These are phyloP conservation scores for Blakeslea trispora DNA, from an alignment of 371 early-diverging fungal genomes.

Conservation along the genomic window DNA sequence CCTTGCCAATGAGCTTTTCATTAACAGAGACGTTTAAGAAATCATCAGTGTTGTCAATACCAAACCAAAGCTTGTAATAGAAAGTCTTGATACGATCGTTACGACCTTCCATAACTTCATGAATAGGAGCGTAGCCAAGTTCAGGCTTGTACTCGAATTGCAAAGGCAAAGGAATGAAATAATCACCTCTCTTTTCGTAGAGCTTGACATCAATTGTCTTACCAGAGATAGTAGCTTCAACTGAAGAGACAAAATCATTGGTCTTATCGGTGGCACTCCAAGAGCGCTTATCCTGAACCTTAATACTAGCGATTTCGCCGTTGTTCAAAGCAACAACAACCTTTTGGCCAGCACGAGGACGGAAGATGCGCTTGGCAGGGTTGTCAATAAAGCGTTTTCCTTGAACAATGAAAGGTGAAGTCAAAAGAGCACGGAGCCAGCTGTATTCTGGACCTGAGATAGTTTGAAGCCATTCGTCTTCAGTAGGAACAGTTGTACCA, in stretches of 20 bases:
- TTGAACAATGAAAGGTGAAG: conserved; percentile 81
- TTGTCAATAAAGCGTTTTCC: conserved; percentile 78
- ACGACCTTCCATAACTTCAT: conserved; percentile 92
- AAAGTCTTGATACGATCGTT: conserved; percentile 93
- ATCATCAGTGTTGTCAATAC: conserved; percentile 55
- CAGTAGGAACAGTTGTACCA: conserved; percentile 59
- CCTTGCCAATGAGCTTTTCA: conserved; percentile 67
- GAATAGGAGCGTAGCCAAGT: conserved; percentile 83
- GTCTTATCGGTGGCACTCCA: conserved; percentile 64
- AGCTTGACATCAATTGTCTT: conserved; percentile 73
- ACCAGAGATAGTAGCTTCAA: conserved; percentile 62
- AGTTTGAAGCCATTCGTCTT: conserved; percentile 77
- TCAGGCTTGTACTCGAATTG: conserved; percentile 81
- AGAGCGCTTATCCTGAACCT: conserved; percentile 65
- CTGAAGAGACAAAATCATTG: conserved; percentile 58
- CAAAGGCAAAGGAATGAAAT: conserved; percentile 74
- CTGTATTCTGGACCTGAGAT: conserved; percentile 71
- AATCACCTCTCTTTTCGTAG: conserved; percentile 69
- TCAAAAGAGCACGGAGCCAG: conserved; percentile 91
- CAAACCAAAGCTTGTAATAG: conserved; percentile 89
- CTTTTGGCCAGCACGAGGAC: conserved; percentile 83
- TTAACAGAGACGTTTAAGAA: conserved; percentile 58
- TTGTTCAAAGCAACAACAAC: conserved; percentile 63
- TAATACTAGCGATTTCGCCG: conserved; percentile 45
- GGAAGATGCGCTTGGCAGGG: conserved; percentile 76